Percentiles rank a stretch among this genome's conserved stretches.
Evolutionary conservation across 495 filamentous ascomycete genomes (phyloP).

Genomic region (Aspergillus panamensis): DNA sequence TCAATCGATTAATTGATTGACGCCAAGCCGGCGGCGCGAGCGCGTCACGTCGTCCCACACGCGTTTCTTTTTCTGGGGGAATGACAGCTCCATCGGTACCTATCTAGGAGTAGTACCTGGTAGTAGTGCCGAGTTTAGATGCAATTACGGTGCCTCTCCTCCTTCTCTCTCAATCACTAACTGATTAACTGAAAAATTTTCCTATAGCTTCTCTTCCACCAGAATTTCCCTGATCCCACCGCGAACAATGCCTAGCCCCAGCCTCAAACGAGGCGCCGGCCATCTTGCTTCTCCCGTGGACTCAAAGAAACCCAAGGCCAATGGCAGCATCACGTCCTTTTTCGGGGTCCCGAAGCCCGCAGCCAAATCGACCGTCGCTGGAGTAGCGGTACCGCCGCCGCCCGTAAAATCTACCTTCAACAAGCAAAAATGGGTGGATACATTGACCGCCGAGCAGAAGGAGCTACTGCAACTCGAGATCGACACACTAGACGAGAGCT

Average conservation of each 20-base stretch:
- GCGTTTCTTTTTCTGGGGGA: neutral
- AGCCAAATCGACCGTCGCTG: constrained; percentile 21
- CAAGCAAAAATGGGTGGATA: constrained; percentile 80
- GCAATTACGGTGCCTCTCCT: too few species aligned
- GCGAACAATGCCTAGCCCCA: constrained; percentile 31
- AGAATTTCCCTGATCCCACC: neutral
- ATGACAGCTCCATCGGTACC: neutral
- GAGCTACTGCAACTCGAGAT: constrained; percentile 83
- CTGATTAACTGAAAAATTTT: too few species aligned
- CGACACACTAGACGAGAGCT: constrained; percentile 83
- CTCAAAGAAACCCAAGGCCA: constrained; percentile 65
- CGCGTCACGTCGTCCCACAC: neutral
- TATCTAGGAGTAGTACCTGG: too few species aligned
- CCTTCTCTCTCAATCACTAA: too few species aligned
- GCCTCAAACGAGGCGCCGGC: constrained; percentile 37
- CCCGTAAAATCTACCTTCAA: constrained; percentile 60
- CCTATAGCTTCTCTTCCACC: too few species aligned
- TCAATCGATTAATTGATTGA: neutral
- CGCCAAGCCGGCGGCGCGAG: neutral
- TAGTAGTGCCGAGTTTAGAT: too few species aligned
- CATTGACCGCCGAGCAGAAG: constrained; percentile 76
- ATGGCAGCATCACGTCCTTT: constrained; percentile 62
- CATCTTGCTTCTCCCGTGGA: constrained; percentile 28
- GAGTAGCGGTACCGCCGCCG: constrained; percentile 20
- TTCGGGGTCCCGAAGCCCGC: constrained; percentile 54